Evolutionary conservation across 768 basidiomycete genomes (phyloP), one percentile per base, ranked within the genome.

Genomic region (Pleurotus pulmonarius): DNA sequence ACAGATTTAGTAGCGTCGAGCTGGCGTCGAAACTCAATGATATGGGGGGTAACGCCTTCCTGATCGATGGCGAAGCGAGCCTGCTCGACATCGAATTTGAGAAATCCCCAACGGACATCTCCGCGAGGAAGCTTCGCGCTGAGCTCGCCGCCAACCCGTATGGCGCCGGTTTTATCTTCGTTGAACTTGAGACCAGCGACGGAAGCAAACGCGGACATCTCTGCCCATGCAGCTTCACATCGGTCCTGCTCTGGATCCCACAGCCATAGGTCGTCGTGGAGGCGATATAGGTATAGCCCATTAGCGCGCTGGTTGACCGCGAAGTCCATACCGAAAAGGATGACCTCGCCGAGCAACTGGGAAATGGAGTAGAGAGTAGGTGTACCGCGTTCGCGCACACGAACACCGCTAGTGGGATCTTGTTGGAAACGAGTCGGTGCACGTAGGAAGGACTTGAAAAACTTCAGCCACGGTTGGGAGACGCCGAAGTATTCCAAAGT

Each of bases 221-320:
- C 75, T 40, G 59, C 63, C 76, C 75, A 79, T 0, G 69, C 77
- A 3, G 63, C 51, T 6, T 65, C 71, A 25, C 73, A 73, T 49
- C 69, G 70, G 25, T 57, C 45, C 5, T 68, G 57, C 13, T 73
- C 62, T 0, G 70, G 59, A 46, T 74, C 69, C 73, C 72, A 77
- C n/a, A 78, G 58, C 76, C 76, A 79, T 7, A 79, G 62, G 54
- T 80, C 77, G 52, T 79, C 76, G 60, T 79, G 75, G 63, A 78
- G 73, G 48, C 76, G 67, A 53, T 78, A 72, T n/a, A 80, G 68
- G 62, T 69, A 75, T 9, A 80, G 59, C 3, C 76, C 76, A 20
- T 70, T 54, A 1, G 76, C 71, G 26, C 61, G 63, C 53, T 76
- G 77, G 48, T 78, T 79, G 56, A 78, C 75, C 4, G 77, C 76